phyloP scores from a whole-genome alignment of 768 basidiomycete species.

The Hygrocybe punicea region DNA sequence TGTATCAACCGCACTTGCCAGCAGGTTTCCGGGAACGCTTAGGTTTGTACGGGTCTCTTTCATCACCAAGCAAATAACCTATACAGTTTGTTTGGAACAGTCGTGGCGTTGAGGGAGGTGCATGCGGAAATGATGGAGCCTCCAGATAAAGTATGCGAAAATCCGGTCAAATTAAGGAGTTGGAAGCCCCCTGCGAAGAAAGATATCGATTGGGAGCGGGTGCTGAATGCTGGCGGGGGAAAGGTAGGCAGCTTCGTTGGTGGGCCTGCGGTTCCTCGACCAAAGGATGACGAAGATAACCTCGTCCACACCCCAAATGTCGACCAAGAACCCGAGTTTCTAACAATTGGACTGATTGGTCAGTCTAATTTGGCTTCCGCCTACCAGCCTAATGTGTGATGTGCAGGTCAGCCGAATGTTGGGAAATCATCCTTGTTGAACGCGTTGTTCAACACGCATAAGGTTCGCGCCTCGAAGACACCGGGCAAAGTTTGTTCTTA shows the following conservation, averaged over 20 bases:
- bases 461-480: slow-evolving; percentile 79
- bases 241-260: slow-evolving; percentile 47
- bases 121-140: slow-evolving; percentile 68
- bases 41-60: background rate
- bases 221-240: slow-evolving; percentile 44
- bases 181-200: slow-evolving; percentile 68
- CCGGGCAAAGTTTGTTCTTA: slow-evolving; percentile 67
- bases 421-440: slow-evolving; percentile 93
- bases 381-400: background rate
- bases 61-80: background rate
- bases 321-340: slow-evolving; percentile 47
- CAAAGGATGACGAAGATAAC: slow-evolving; percentile 24
- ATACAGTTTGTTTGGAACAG: slow-evolving; percentile 32
- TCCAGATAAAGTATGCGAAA: slow-evolving; percentile 50
- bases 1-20: slow-evolving; percentile 66
- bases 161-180: slow-evolving; percentile 37
- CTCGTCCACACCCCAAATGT: background rate
- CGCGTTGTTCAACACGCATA: slow-evolving; percentile 76
- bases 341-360: slow-evolving; percentile 85
- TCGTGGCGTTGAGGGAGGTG: slow-evolving; percentile 59
- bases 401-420: slow-evolving; percentile 85
- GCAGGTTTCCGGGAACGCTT: slow-evolving; percentile 52
- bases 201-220: slow-evolving; percentile 71
- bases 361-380: slow-evolving; percentile 7
- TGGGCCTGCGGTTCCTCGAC: slow-evolving; percentile 37